phyloP scores from a whole-genome alignment of 495 filamentous ascomycete species.

The Neurospora hispaniola region DNA sequence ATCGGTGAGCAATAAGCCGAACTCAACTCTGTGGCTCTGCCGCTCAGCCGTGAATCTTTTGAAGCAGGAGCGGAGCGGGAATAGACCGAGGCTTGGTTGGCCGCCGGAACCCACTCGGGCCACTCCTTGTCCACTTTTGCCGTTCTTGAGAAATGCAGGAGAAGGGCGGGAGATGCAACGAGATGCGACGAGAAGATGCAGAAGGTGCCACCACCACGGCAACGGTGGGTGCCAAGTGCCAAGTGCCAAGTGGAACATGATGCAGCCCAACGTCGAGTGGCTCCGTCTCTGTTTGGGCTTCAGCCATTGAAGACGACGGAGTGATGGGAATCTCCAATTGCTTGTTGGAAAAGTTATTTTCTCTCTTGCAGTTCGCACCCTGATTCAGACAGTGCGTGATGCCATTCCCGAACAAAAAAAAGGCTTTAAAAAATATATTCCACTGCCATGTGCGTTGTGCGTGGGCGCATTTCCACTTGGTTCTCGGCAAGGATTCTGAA shows the following conservation, averaged over 20 bases:
- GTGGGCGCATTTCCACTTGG: neutral
- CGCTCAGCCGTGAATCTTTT: neutral
- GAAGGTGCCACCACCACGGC: neutral
- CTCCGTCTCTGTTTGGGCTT: neutral
- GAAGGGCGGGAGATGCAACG: neutral
- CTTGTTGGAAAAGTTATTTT: neutral
- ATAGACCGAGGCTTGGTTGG: neutral
- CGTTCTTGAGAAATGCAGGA: neutral
- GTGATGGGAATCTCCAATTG: neutral
- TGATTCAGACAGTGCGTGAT: neutral
- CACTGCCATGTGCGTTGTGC: neutral
- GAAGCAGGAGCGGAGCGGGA: neutral
- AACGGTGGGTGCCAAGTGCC: neutral
- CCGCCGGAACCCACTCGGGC: neutral
- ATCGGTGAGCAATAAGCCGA: neutral
- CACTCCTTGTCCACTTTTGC: neutral
- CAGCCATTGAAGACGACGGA: neutral
- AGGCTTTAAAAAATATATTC: neutral
- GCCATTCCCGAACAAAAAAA: neutral
- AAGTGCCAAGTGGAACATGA: neutral
- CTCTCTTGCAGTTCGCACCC: neutral
- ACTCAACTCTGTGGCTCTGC: neutral
- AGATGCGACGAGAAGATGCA: neutral
- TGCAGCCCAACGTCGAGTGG: neutral
- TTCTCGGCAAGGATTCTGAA: neutral